Conservation (phyloP, 495 filamentous ascomycete genomes). For the Neurospora cerealis region DNA sequence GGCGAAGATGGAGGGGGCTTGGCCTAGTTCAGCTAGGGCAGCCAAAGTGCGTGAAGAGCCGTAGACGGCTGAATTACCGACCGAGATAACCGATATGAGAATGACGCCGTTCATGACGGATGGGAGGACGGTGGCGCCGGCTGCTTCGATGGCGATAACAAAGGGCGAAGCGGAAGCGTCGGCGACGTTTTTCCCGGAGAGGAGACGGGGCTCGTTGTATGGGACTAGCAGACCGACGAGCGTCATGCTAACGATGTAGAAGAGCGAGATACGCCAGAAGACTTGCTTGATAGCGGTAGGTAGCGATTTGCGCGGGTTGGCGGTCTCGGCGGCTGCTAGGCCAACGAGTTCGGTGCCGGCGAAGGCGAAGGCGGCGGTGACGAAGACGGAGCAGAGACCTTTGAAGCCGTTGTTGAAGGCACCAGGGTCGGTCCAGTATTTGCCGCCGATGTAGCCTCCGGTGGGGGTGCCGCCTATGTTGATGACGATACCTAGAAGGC, state of each 20-base stretch:
- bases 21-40: conserved; percentile 75
- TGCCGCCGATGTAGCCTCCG: conserved; percentile 74
- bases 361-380: conserved; percentile 88
- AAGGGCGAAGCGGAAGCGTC: conserved; percentile 77
- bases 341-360: conserved; percentile 89
- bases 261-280: conserved; percentile 88
- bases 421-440: conserved; percentile 72
- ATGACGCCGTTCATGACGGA: conserved; percentile 90
- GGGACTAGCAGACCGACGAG: conserved; percentile 69
- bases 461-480: conserved; percentile 69
- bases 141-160: conserved; percentile 75
- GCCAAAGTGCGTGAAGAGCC: conserved; percentile 81
- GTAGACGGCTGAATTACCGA: conserved; percentile 82
- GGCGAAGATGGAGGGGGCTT: conserved; percentile 64
- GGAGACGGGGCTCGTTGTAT: conserved; percentile 52
- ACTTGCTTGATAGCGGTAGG: conserved; percentile 88
- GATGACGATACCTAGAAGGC: conserved; percentile 69
- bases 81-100: conserved; percentile 77
- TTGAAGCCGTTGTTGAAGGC: conserved; percentile 93
- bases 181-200: conserved; percentile 39
- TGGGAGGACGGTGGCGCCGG: conserved; percentile 63
- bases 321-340: conserved; percentile 79
- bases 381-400: conserved; percentile 85
- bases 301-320: conserved; percentile 77
- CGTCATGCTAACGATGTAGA: conserved; percentile 70